Percentiles rank a stretch among this genome's conserved stretches.
These are phyloP conservation scores for Pseudogymnoascus sp. DNA, from an alignment of 2,329 filamentous ascomycete species.

Conservation along the genomic window DNA sequence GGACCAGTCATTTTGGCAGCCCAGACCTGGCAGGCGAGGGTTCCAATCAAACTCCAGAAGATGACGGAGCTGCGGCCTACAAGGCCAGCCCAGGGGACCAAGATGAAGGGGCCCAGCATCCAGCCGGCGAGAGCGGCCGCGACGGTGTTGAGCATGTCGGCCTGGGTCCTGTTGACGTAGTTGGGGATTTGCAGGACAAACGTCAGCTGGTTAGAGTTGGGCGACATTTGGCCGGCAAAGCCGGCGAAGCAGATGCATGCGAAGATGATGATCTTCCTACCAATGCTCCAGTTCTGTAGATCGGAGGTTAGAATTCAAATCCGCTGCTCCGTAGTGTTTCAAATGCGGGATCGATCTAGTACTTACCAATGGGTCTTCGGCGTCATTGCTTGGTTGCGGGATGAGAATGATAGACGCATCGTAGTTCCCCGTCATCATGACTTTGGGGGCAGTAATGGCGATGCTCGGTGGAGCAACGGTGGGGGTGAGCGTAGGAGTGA, in stretches of 20 bases:
- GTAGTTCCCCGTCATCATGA: background rate
- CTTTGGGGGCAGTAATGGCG: background rate
- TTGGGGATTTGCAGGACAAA: constrained; percentile 28
- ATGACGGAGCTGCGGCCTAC: constrained; percentile 32
- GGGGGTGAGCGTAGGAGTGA: background rate
- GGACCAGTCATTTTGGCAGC: constrained; percentile 29
- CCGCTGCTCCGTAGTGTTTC: background rate
- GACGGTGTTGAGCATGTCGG: constrained; percentile 18
- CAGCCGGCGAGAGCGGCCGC: constrained; percentile 33
- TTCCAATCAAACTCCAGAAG: constrained; percentile 32
- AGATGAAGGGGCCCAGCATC: constrained; percentile 31
- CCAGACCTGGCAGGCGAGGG: constrained; percentile 31
- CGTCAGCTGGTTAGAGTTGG: constrained; percentile 30
- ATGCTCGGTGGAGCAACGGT: background rate
- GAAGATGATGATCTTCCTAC: constrained; percentile 27
- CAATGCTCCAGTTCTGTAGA: constrained; percentile 28
- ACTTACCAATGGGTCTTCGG: constrained; percentile 29
- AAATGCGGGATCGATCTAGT: background rate
- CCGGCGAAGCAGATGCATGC: constrained; percentile 29
- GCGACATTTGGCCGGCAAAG: constrained; percentile 29
- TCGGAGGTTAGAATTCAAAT: constrained; percentile 9
- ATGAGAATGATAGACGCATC: constrained; percentile 28
- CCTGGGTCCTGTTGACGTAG: constrained; percentile 25
- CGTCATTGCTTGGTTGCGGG: constrained; percentile 28
- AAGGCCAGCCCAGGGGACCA: constrained; percentile 29